A percentile compares a stretch with the other conserved stretches of the same genome.
These are phyloP conservation scores for Aureobasidium lini DNA, from an alignment of 2,329 filamentous ascomycete genomes.

Conservation along the genomic window DNA sequence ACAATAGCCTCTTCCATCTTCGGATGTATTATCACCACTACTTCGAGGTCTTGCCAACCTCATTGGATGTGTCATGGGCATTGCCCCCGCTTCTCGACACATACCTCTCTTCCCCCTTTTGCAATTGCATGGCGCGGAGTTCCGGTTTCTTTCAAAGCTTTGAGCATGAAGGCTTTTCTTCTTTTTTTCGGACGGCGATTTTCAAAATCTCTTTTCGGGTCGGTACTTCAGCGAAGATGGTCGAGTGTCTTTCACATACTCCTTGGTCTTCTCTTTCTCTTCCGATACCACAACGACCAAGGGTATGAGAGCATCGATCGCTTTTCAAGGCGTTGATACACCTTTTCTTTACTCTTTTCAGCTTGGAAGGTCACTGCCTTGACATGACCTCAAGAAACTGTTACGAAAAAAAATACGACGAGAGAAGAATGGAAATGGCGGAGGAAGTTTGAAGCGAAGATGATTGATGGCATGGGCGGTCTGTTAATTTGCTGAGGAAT, in stretches of 20 bases:
- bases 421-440: background rate
- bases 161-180: slow-evolving; percentile 11
- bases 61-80: background rate
- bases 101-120: background rate
- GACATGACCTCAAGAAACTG: slow-evolving; percentile 1
- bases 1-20: slow-evolving; percentile 10
- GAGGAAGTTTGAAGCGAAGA: background rate
- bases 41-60: slow-evolving; percentile 14
- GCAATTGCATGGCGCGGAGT: slow-evolving; percentile 18
- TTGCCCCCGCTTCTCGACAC: background rate
- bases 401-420: background rate
- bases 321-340: background rate
- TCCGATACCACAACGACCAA: background rate
- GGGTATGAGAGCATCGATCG: background rate
- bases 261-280: background rate
- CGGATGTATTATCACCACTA: slow-evolving; percentile 11
- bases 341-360: background rate
- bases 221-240: background rate
- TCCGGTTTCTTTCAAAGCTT: slow-evolving; percentile 13
- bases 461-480: background rate
- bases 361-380: background rate
- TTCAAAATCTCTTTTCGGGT: slow-evolving; percentile 4
- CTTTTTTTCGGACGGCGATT: slow-evolving; percentile 3
- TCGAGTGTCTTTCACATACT: background rate
- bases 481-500: background rate